These are phyloP conservation scores for Fusarium keratoplasticum DNA, from an alignment of 2,329 filamentous ascomycete genomes.

Conservation along the genomic window DNA sequence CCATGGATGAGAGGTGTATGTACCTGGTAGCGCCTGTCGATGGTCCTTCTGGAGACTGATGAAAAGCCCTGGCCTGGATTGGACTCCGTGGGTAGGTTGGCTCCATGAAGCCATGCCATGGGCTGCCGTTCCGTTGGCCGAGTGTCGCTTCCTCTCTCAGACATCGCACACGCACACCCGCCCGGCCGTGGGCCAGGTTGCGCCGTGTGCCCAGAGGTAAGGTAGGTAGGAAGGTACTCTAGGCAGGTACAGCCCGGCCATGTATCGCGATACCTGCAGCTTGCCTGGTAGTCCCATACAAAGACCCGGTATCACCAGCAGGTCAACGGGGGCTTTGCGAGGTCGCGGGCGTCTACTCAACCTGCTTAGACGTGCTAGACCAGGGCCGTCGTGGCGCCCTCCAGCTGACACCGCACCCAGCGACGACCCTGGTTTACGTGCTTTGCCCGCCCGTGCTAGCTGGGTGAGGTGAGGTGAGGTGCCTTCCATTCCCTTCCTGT, in stretches of 20 bases:
- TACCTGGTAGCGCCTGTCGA: slow-evolving; percentile 7
- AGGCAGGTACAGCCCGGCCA: slow-evolving; percentile 19
- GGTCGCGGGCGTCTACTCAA: slow-evolving; percentile 34
- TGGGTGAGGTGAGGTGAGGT: not conserved
- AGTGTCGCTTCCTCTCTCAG: slow-evolving; percentile 42
- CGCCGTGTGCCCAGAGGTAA: slow-evolving; percentile 22
- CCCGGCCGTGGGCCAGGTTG: slow-evolving; percentile 34
- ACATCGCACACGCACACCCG: slow-evolving; percentile 40
- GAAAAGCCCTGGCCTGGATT: slow-evolving; percentile 20
- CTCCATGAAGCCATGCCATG: slow-evolving; percentile 32
- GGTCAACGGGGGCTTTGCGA: slow-evolving; percentile 24
- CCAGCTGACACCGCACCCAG: slow-evolving; percentile 44
- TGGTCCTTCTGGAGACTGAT: slow-evolving; percentile 30
- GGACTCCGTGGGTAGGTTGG: slow-evolving; percentile 16
- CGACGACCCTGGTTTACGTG: slow-evolving; percentile 35
- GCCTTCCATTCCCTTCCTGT: not conserved
- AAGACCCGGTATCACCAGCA: slow-evolving; percentile 20
- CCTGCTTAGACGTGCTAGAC: slow-evolving; percentile 40
- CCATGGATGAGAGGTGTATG: not conserved
- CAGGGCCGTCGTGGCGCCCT: slow-evolving; percentile 44
- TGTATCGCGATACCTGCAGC: slow-evolving; percentile 26
- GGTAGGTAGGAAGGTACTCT: not conserved
- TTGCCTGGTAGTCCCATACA: slow-evolving; percentile 18
- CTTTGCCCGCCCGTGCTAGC: slow-evolving; percentile 30
- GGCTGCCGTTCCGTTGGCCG: slow-evolving; percentile 42